Evolutionary conservation across 2,329 filamentous ascomycete genomes (phyloP).

Genomic region (Penicillium capsulatum): DNA sequence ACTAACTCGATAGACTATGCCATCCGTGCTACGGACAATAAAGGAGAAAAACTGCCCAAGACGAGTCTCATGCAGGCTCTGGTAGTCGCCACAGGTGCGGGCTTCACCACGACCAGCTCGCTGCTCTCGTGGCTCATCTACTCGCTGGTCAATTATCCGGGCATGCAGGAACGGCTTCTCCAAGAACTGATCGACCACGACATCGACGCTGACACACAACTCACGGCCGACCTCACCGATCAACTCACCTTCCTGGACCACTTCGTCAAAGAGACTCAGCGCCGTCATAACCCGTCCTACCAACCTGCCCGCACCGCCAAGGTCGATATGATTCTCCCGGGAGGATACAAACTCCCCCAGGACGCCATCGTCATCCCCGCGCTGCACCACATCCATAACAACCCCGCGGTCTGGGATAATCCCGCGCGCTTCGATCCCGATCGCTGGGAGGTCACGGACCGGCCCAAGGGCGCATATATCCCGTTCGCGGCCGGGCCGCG

Average conservation of each 20-base stretch:
- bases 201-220: conserved; percentile 42
- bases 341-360: conserved; percentile 55
- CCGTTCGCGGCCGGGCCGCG: conserved; percentile 57
- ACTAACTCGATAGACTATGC: conserved; percentile 53
- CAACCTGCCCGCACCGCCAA: conserved; percentile 58
- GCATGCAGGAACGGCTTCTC: conserved; percentile 54
- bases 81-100: conserved; percentile 54
- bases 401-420: conserved; percentile 55
- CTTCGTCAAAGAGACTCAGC: conserved; percentile 58
- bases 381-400: conserved; percentile 47
- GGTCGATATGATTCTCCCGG: conserved; percentile 55
- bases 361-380: conserved; percentile 54
- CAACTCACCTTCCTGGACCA: conserved; percentile 44
- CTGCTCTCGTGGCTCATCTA: conserved; percentile 58
- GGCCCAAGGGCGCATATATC: conserved; percentile 51
- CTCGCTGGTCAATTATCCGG: conserved; percentile 50
- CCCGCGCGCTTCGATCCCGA: conserved; percentile 57
- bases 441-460: conserved; percentile 52
- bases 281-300: conserved; percentile 58
- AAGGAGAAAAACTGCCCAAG: conserved; percentile 53
- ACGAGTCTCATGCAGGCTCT: conserved; percentile 41
- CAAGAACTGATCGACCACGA: conserved; percentile 55
- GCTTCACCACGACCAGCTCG: conserved; percentile 58
- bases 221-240: conserved; percentile 48
- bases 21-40: conserved; percentile 51